Evolutionary conservation across 1,284 basidiomycete genomes (phyloP).

Genomic region (Microbotryum silenes-acaulis): DNA sequence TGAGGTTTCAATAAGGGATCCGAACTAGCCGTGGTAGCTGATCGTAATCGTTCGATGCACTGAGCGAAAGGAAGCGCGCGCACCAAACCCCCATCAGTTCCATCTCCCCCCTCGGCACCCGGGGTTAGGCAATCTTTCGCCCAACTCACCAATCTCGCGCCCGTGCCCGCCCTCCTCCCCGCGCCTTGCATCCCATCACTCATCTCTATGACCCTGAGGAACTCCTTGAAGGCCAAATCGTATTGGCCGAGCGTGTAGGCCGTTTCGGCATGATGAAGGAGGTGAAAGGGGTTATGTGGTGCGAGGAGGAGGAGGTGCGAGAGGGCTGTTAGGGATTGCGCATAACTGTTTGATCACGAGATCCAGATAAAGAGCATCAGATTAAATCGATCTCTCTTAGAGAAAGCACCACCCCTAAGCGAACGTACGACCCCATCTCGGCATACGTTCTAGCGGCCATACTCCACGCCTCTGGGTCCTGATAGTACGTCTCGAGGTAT

Average conservation of each 20-base stretch:
- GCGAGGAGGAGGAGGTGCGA: conserved; percentile 72
- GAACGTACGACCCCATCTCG: conserved; percentile 61
- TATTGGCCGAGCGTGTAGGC: conserved; percentile 66
- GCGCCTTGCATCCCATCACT: conserved; percentile 38
- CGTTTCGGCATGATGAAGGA: conserved; percentile 75
- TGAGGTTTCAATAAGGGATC: conserved; percentile 1
- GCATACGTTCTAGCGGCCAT: conserved; percentile 86
- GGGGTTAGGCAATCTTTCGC: too few species aligned
- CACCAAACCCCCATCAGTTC: not conserved
- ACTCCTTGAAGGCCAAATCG: conserved; percentile 71
- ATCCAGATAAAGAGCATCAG: not conserved
- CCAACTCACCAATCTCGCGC: conserved; percentile 65
- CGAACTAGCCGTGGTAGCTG: not conserved
- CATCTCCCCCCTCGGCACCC: too few species aligned
- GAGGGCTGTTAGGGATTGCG: conserved; percentile 60
- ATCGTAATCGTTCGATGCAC: conserved; percentile 4
- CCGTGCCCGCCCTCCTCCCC: conserved; percentile 64
- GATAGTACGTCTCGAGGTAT: conserved; percentile 87
- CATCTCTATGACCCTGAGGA: conserved; percentile 75
- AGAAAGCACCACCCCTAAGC: too few species aligned
- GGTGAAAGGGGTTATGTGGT: conserved; percentile 76
- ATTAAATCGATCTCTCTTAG: too few species aligned
- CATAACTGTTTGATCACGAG: conserved; percentile 45
- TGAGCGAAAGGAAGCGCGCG: not conserved
- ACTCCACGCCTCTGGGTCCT: conserved; percentile 85